Percentiles rank a stretch among this genome's conserved stretches.
phyloP scores from a whole-genome alignment of 306 rosid species.

The Lathyrus aphaca region DNA sequence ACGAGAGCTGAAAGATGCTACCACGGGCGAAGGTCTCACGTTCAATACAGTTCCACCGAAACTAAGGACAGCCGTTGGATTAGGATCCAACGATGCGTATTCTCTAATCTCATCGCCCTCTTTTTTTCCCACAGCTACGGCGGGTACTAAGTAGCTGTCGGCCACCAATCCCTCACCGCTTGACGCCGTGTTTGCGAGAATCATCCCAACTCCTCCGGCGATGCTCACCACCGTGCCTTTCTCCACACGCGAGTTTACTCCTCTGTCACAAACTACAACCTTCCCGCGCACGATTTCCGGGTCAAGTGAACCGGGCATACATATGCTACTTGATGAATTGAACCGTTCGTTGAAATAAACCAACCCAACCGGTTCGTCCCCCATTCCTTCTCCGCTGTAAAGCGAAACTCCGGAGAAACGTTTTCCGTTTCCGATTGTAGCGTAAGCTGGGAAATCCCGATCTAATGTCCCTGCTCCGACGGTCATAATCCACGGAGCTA shows the following conservation, averaged over 20 bases:
- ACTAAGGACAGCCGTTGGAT: slow-evolving; percentile 72
- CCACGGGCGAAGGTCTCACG: slow-evolving; percentile 83
- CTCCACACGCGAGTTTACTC: slow-evolving; percentile 83
- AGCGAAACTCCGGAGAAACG: slow-evolving; percentile 69
- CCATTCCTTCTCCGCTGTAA: slow-evolving; percentile 90
- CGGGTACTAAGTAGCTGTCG: slow-evolving; percentile 81
- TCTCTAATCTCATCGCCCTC: slow-evolving; percentile 67
- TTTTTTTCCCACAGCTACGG: slow-evolving; percentile 73
- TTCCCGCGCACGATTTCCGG: slow-evolving; percentile 74
- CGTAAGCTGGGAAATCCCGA: slow-evolving; percentile 89
- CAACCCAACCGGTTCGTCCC: slow-evolving; percentile 54
- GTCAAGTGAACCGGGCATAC: slow-evolving; percentile 80
- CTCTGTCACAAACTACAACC: slow-evolving; percentile 87
- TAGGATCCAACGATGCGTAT: slow-evolving; percentile 51
- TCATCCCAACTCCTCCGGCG: slow-evolving; percentile 92
- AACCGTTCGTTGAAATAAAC: slow-evolving; percentile 56
- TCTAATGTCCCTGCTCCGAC: slow-evolving; percentile 94
- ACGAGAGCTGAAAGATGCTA: slow-evolving; percentile 88
- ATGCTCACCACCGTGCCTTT: slow-evolving; percentile 80
- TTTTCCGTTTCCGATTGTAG: slow-evolving; percentile 57
- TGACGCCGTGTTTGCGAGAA: slow-evolving; percentile 76
- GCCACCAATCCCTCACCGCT: slow-evolving; percentile 90
- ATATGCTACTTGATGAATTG: slow-evolving; percentile 58
- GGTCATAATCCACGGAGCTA: slow-evolving; percentile 96
- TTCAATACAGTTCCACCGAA: slow-evolving; percentile 87